Conservation (phyloP, 208 protist genomes). For the Vickermania ingenoplastis region DNA sequence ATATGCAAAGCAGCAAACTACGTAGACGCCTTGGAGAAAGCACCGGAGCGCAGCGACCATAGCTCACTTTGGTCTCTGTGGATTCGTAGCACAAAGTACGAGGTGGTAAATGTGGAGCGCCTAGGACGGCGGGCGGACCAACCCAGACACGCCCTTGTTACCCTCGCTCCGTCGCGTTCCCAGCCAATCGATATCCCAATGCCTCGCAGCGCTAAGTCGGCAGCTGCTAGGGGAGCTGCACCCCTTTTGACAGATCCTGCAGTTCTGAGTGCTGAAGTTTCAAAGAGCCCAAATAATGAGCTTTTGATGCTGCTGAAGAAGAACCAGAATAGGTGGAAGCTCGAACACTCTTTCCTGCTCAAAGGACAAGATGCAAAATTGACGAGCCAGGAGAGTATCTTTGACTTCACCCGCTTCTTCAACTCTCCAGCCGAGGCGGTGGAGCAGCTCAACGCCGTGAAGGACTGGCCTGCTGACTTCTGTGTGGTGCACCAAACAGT, state of each 20-base stretch:
- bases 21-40: constrained; percentile 60
- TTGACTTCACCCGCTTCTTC: constrained; percentile 62
- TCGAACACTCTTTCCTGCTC: constrained; percentile 35
- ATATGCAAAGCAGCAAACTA: constrained; percentile 39
- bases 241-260: constrained; percentile 55
- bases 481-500: constrained; percentile 67
- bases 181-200: constrained; percentile 70
- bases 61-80: constrained; percentile 53
- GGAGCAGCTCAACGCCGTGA: constrained; percentile 52
- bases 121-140: constrained; percentile 23
- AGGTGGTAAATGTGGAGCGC: constrained; percentile 20
- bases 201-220: constrained; percentile 70
- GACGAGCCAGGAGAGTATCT: constrained; percentile 28
- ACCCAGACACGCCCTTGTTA: constrained; percentile 20
- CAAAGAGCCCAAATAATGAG: constrained; percentile 4
- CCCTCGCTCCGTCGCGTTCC: constrained; percentile 20
- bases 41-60: constrained; percentile 19
- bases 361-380: constrained; percentile 74
- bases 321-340: constrained; percentile 24
- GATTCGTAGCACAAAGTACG: constrained; percentile 62
- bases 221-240: constrained; percentile 19
- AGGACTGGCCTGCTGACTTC: constrained; percentile 75
- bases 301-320: constrained; percentile 1
- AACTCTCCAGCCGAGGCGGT: constrained; percentile 35
- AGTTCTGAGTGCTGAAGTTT: constrained; percentile 67